These are phyloP conservation scores for Vaccinium vitisidaea DNA, from an alignment of 148 eudicot genomes.

Conservation along the genomic window DNA sequence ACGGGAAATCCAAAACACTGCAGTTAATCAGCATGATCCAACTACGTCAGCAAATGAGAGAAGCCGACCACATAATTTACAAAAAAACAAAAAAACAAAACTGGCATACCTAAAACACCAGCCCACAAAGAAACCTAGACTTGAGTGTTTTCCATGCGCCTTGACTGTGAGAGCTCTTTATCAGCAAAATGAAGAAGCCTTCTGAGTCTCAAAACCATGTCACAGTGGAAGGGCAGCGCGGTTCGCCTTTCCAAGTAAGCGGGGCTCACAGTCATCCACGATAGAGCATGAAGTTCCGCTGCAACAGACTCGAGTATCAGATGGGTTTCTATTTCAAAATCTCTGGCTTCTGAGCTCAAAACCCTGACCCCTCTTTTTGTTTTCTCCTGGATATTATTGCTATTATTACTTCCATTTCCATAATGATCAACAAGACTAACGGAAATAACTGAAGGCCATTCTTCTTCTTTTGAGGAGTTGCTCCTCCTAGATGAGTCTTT, in stretches of 20 bases:
- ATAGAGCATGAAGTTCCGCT: conserved; percentile 87
- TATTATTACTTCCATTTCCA: conserved; percentile 70
- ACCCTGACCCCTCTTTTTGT: conserved; percentile 38
- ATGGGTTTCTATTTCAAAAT: conserved; percentile 58
- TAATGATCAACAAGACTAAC: conserved; percentile 83
- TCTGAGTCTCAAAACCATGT: conserved; percentile 72
- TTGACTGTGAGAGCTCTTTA: conserved; percentile 46
- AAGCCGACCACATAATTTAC: neutral
- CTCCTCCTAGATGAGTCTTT: conserved; percentile 40
- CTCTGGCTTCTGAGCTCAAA: conserved; percentile 45
- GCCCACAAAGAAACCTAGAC: conserved; percentile 17
- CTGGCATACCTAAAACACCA: neutral
- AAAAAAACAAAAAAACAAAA: neutral
- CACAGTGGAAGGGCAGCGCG: conserved; percentile 90
- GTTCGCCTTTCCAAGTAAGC: conserved; percentile 87
- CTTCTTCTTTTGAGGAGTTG: conserved; percentile 61
- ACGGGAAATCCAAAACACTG: neutral
- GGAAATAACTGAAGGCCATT: conserved; percentile 94
- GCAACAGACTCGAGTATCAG: conserved; percentile 63
- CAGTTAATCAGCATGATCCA: conserved; percentile 11
- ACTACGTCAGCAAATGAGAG: neutral
- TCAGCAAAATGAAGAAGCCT: conserved; percentile 92
- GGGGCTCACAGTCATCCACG: conserved; percentile 97
- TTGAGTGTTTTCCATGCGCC: conserved; percentile 35
- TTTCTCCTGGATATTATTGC: conserved; percentile 40